phyloP scores from a whole-genome alignment of 75 land plant species.

The Cupressus sempervirens region DNA sequence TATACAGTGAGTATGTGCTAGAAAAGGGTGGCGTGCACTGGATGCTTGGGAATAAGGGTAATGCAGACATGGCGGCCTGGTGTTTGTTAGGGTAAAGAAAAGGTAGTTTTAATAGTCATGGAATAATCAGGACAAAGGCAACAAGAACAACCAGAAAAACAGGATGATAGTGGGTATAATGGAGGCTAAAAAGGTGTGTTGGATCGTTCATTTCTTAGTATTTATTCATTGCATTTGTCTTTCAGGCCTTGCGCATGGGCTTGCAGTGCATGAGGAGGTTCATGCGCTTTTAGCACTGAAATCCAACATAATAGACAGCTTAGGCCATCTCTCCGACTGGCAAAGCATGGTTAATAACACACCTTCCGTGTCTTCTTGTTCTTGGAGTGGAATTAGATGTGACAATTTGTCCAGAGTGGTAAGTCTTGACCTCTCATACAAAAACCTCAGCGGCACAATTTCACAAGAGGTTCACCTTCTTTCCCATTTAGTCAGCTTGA shows the following conservation, averaged over 20 bases:
- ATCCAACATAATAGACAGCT: constrained; percentile 28
- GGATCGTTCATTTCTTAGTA: not conserved
- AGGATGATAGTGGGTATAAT: not conserved
- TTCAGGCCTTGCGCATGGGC: not conserved
- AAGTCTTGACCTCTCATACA: constrained; percentile 45
- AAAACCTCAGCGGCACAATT: constrained; percentile 37
- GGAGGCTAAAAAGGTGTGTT: constrained; percentile 6
- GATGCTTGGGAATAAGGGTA: not conserved
- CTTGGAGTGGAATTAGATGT: constrained; percentile 57
- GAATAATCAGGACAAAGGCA: not conserved
- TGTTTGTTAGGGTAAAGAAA: not conserved
- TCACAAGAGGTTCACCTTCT: constrained; percentile 20
- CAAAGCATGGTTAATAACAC: not conserved
- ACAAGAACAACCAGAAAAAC: not conserved
- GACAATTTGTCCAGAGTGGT: constrained; percentile 21
- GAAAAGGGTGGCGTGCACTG: not conserved
- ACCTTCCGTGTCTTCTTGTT: constrained; percentile 22
- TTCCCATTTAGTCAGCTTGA: constrained; percentile 41
- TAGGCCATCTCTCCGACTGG: constrained; percentile 46
- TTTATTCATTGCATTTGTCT: not conserved
- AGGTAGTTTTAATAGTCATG: not conserved
- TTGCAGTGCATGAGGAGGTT: not conserved
- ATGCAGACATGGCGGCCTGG: not conserved
- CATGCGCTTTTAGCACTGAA: constrained; percentile 45
- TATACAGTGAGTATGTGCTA: not conserved